Evolutionary conservation across 2,329 filamentous ascomycete genomes (phyloP), one percentile per base, ranked within the genome.

Genomic region (Colletotrichum tanaceti): DNA sequence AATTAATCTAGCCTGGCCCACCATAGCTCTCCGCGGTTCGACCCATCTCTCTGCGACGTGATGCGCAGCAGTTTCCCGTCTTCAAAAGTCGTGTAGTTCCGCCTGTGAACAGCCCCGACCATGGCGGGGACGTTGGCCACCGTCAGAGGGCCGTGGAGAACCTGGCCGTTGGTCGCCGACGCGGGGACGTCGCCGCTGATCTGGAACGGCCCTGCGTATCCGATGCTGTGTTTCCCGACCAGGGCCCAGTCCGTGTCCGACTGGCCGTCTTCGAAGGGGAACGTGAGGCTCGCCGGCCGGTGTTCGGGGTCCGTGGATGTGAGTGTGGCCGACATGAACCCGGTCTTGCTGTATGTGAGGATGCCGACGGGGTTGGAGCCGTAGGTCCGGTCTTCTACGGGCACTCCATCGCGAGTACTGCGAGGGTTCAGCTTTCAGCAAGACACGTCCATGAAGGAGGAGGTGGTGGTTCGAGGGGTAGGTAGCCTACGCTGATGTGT

Each of bases 271-370:
- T 71, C 55, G 32, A 58, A 58, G 2, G 71, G 71, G 47, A 72
- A 75, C 0, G 75, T 73, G 2, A 76, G 68, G 57, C 63, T 58
- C 2, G 20, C 53, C 0, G 75, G 75, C 6, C 75, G 73, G 60
- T 74, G 70, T 47, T 73, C 71, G 16, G 71, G 52, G 53, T 73
- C 68, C 4, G 74, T 72, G 3, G 75, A 75, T 39, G 74, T 73
- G 58, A 74, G 72, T 28, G 72, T 76, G 13, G 75, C 74, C 1
- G 75, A 71, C 72, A 77, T 73, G 61, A 69, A 75, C 44, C 73
- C 72, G 2, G 71, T 65, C 7, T 70, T 35, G 39, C 70, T 73
- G 71, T 76, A 77, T 1, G 66, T 73, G 57, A 77, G 58, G 58
- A 75, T 72, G 28, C 75, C 75, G 6, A 72, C 70, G 1, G 71